Percentiles rank a stretch among this genome's conserved stretches.
These are phyloP conservation scores for Symbiodinium pilosum DNA, from an alignment of 73 alveolate species.

Conservation along the genomic window DNA sequence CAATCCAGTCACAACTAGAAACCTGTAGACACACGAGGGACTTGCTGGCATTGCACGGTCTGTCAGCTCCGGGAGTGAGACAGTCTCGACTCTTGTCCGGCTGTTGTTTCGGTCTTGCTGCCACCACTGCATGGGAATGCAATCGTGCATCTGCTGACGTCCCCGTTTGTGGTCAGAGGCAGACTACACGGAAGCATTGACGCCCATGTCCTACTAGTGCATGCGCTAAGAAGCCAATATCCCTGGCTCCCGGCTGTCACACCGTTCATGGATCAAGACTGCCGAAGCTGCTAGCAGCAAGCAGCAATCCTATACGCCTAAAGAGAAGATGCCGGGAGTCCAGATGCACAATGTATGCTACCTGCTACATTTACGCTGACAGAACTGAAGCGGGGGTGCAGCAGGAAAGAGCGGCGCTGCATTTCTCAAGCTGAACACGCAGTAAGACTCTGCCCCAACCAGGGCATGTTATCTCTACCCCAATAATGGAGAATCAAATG, in stretches of 20 bases:
- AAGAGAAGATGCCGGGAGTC: background rate
- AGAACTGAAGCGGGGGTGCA: background rate
- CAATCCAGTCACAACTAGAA: too few species aligned
- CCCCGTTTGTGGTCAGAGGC: constrained; percentile 10
- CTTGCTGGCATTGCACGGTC: too few species aligned
- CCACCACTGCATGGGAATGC: background rate
- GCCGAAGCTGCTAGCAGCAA: background rate
- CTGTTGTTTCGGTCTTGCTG: background rate
- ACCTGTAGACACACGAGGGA: too few species aligned
- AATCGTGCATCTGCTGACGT: background rate
- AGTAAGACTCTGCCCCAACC: too few species aligned
- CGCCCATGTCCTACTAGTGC: background rate
- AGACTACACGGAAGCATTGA: background rate
- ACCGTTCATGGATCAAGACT: background rate
- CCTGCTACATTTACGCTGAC: background rate
- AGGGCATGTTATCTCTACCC: too few species aligned
- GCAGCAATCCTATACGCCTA: too few species aligned
- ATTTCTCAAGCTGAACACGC: background rate
- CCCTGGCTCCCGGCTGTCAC: background rate
- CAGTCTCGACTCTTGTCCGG: background rate
- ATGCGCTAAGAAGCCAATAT: background rate
- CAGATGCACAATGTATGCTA: background rate
- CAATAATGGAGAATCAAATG: too few species aligned
- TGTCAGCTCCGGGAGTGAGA: too few species aligned
- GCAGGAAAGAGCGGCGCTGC: background rate